Evolutionary conservation across 1,284 basidiomycete genomes (phyloP).

Genomic region (Earliella scabrosa): DNA sequence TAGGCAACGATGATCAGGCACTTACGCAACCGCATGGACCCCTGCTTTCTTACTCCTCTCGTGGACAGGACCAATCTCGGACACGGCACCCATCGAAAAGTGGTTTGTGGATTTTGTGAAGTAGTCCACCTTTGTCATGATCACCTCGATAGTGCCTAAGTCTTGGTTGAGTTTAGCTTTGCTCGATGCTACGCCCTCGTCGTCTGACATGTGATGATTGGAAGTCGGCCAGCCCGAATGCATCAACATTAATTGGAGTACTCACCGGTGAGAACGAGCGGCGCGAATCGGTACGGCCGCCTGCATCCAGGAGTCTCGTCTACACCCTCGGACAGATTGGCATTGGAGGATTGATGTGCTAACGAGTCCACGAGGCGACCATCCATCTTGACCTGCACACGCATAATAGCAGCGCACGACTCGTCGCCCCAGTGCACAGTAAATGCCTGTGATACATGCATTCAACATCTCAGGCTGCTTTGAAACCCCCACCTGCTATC

Average conservation of each 20-base stretch:
- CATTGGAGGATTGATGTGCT: neutral
- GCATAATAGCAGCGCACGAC: neutral
- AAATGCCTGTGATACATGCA: neutral
- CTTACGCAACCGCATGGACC: conserved; percentile 19
- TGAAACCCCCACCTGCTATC: no score
- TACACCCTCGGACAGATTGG: neutral
- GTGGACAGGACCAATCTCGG: conserved; percentile 16
- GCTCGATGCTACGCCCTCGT: neutral
- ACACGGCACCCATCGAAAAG: neutral
- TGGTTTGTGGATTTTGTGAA: neutral
- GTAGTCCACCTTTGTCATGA: neutral
- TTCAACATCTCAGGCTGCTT: neutral
- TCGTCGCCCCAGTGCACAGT: conserved; percentile 1
- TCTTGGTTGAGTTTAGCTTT: no score
- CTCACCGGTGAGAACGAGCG: conserved; percentile 8
- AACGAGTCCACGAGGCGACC: neutral
- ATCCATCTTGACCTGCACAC: neutral
- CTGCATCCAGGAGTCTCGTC: neutral
- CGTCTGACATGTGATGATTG: no score
- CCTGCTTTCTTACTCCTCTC: conserved; percentile 26
- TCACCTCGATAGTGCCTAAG: neutral
- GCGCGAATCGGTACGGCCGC: neutral
- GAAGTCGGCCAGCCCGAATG: no score
- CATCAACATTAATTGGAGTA: no score
- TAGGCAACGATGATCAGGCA: no score